These are phyloP conservation scores for Uronychia binucleata DNA, from an alignment of 73 alveolate genomes.

Conservation along the genomic window DNA sequence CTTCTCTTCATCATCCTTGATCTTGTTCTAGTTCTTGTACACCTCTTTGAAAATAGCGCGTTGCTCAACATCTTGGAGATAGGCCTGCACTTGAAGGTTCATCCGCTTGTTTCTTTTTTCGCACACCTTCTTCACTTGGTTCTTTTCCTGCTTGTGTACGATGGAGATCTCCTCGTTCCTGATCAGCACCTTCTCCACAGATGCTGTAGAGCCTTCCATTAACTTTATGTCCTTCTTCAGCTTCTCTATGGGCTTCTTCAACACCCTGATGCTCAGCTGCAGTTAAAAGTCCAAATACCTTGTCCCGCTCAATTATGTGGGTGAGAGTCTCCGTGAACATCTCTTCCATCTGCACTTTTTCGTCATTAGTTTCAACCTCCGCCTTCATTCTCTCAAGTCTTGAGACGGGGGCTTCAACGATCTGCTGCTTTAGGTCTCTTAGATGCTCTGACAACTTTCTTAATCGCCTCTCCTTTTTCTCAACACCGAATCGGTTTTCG, in stretches of 20 bases:
- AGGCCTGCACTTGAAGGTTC: not conserved
- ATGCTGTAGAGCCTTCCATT: not conserved
- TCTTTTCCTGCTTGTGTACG: not conserved
- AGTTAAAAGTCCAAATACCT: not conserved
- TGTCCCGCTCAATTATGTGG: constrained; percentile 44
- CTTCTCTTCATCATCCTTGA: constrained; percentile 39
- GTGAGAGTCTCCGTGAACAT: constrained; percentile 25
- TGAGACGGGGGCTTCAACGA: not conserved
- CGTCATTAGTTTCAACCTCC: not conserved
- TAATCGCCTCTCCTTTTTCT: not conserved
- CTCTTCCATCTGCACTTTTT: constrained; percentile 27
- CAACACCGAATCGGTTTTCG: not conserved
- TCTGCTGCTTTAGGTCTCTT: not conserved
- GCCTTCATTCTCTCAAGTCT: not conserved
- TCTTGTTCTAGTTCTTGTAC: constrained; percentile 29
- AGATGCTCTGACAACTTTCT: not conserved
- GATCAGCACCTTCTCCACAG: not conserved
- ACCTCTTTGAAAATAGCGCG: constrained; percentile 49
- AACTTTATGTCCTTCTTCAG: not conserved
- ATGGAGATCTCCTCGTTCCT: not conserved
- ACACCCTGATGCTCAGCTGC: not conserved
- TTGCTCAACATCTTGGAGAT: constrained; percentile 7
- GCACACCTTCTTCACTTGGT: not conserved
- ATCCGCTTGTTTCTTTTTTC: not conserved
- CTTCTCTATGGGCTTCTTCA: constrained; percentile 22